These are phyloP conservation scores for Thinopyrum elongatum DNA, from an alignment of 176 grass and related monocot genomes.

Conservation along the genomic window DNA sequence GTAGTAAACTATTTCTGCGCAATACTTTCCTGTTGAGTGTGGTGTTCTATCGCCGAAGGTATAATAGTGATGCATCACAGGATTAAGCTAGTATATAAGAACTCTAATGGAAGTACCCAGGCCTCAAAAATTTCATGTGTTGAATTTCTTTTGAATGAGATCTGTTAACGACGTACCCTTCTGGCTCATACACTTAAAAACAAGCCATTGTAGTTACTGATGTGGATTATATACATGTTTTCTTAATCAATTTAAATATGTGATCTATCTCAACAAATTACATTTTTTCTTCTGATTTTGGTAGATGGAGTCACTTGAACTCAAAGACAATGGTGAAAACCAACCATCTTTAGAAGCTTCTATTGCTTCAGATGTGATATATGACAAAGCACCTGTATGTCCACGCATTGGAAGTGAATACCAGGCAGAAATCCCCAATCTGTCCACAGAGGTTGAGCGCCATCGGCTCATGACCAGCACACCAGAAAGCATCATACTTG, in stretches of 20 bases:
- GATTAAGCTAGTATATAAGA: neutral
- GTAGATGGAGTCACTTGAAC: slow-evolving; percentile 46
- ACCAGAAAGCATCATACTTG: slow-evolving; percentile 1
- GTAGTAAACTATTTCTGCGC: neutral
- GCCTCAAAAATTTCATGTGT: neutral
- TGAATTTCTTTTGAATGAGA: neutral
- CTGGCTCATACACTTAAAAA: slow-evolving; percentile 11
- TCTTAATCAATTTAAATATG: slow-evolving; percentile 22
- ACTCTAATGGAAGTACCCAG: neutral
- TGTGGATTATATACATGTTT: slow-evolving; percentile 13
- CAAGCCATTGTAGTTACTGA: slow-evolving; percentile 10
- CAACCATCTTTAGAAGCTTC: slow-evolving; percentile 48
- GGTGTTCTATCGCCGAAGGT: neutral
- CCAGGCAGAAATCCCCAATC: slow-evolving; percentile 73
- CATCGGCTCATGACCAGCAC: slow-evolving; percentile 14
- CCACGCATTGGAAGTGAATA: slow-evolving; percentile 69
- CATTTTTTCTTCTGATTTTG: slow-evolving; percentile 14
- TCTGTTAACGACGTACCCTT: neutral
- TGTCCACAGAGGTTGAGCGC: slow-evolving; percentile 37
- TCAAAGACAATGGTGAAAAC: slow-evolving; percentile 27
- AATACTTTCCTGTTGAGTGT: slow-evolving; percentile 10
- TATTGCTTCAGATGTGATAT: slow-evolving; percentile 36
- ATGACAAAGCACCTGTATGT: slow-evolving; percentile 54
- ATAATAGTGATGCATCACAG: neutral
- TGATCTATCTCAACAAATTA: slow-evolving; percentile 10